phyloP scores from a whole-genome alignment of 2,329 filamentous ascomycete species.

The Chaetoscypha palmicola region DNA sequence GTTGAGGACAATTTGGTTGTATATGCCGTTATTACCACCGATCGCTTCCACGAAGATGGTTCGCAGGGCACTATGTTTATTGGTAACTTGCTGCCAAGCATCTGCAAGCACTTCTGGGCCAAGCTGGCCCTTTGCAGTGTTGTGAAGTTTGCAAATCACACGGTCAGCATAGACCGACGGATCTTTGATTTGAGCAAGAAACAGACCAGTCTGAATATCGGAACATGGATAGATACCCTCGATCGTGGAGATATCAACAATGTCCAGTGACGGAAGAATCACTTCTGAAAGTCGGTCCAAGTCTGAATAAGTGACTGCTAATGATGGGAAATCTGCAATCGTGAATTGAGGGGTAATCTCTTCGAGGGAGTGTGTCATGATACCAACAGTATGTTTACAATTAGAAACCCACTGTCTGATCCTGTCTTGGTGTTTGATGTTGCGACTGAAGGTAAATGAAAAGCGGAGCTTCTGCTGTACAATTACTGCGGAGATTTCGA shows the following conservation, averaged over 20 bases:
- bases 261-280: background rate
- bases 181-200: conserved; percentile 5
- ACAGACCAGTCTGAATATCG: conserved; percentile 13
- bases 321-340: conserved; percentile 13
- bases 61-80: conserved; percentile 10
- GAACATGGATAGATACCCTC: conserved; percentile 15
- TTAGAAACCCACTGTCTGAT: conserved; percentile 13
- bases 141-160: background rate
- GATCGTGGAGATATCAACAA: conserved; percentile 4
- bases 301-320: conserved; percentile 6
- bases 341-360: conserved; percentile 3
- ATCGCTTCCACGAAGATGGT: conserved; percentile 17
- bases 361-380: background rate
- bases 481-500: conserved; percentile 18
- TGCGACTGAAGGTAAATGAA: conserved; percentile 15
- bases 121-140: background rate
- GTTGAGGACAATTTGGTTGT: conserved; percentile 15
- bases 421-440: conserved; percentile 14
- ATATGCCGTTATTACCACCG: conserved; percentile 3
- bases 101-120: conserved; percentile 2
- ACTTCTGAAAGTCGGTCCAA: background rate
- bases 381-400: conserved; percentile 12
- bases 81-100: conserved; percentile 11
- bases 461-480: conserved; percentile 13
- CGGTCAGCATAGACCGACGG: conserved; percentile 1